phyloP scores from a whole-genome alignment of 2,329 filamentous ascomycete species.

The Ophiobolus disseminans region DNA sequence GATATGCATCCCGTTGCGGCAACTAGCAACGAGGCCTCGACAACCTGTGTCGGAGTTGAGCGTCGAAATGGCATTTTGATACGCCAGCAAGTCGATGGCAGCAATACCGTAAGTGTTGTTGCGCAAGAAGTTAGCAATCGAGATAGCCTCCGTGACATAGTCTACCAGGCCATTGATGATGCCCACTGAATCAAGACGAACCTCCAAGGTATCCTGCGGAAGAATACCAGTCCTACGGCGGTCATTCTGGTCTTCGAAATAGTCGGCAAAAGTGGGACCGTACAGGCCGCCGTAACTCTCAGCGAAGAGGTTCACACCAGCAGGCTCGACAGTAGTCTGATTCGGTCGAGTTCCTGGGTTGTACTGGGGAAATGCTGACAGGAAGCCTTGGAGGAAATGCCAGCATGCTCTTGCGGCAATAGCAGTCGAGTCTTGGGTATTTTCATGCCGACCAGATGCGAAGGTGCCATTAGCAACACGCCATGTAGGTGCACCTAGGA shows the following conservation, averaged over 20 bases:
- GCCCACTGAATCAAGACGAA: constrained; percentile 68
- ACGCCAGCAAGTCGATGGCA: constrained; percentile 61
- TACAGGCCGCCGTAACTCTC: constrained; percentile 77
- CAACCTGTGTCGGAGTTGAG: constrained; percentile 62
- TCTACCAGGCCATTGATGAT: constrained; percentile 78
- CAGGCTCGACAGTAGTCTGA: constrained; percentile 46
- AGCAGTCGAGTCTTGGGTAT: constrained; percentile 64
- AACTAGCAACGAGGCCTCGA: constrained; percentile 50
- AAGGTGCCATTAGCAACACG: constrained; percentile 69
- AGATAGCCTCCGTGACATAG: constrained; percentile 65
- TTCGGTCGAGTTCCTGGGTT: constrained; percentile 56
- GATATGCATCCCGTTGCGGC: constrained; percentile 37
- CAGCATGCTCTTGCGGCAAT: constrained; percentile 67
- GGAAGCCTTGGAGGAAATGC: constrained; percentile 70
- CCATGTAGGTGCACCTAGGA: constrained; percentile 47
- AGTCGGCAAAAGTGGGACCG: constrained; percentile 67
- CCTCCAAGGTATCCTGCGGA: constrained; percentile 61
- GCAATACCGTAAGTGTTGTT: constrained; percentile 72
- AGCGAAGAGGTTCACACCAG: constrained; percentile 70
- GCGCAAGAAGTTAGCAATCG: constrained; percentile 63
- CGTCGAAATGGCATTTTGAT: constrained; percentile 55
- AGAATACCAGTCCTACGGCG: constrained; percentile 60
- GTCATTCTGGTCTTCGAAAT: constrained; percentile 68
- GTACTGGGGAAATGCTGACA: constrained; percentile 66
- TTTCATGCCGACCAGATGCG: constrained; percentile 58